Evolutionary conservation across 306 rosid species (phyloP).

Genomic region (Sindora glabra): DNA sequence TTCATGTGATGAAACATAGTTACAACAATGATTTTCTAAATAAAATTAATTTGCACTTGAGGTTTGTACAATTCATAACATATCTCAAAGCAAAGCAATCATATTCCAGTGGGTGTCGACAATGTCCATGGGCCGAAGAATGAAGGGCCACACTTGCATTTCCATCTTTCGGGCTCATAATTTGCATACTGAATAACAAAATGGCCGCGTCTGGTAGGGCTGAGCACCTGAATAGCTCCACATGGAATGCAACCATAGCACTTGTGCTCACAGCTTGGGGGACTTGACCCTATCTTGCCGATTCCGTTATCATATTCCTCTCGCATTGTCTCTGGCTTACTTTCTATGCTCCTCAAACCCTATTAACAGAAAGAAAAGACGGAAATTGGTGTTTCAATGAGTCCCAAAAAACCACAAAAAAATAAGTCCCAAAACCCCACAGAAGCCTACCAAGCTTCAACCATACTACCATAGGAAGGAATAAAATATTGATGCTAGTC

Average conservation of each 20-base stretch:
- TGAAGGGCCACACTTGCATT: conserved; percentile 94
- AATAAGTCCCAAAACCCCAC: neutral
- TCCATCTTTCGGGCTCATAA: conserved; percentile 96
- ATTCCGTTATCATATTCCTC: conserved; percentile 27
- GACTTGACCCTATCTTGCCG: conserved; percentile 76
- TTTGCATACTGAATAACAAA: conserved; percentile 64
- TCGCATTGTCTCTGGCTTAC: too few relatives aligned
- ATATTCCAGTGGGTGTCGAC: neutral
- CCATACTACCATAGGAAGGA: too few relatives aligned
- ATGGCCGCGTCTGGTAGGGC: conserved; percentile 37
- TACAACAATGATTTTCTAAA: too few relatives aligned
- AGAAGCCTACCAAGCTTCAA: neutral
- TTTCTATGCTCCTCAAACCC: conserved; percentile 25
- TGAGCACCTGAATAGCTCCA: conserved; percentile 84
- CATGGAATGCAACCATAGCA: conserved; percentile 92
- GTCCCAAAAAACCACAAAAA: too few relatives aligned
- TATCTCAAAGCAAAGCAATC: neutral
- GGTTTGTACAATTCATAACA: conserved; percentile 12
- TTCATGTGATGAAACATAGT: too few relatives aligned
- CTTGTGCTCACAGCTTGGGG: conserved; percentile 87
- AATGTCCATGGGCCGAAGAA: conserved; percentile 59
- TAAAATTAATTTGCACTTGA: neutral
- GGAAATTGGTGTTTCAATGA: too few relatives aligned
- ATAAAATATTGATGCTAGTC: too few relatives aligned
- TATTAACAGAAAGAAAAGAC: conserved; percentile 4